Evolutionary conservation across 139 green algal species (phyloP), one percentile per base, ranked within the genome.

Genomic region (Micromonas pusilla): DNA sequence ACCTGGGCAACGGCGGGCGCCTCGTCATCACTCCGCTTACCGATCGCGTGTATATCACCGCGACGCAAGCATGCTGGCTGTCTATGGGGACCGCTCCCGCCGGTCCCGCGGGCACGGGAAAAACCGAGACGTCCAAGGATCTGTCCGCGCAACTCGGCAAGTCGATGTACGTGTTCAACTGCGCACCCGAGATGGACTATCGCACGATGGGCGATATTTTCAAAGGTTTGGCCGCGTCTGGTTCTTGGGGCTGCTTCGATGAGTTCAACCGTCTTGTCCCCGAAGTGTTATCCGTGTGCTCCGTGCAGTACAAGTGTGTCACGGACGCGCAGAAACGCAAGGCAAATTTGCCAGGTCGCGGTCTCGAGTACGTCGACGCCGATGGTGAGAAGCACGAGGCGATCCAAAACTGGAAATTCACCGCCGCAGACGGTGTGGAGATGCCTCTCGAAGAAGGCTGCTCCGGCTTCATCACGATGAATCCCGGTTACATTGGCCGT

Each of bases 81-180:
- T 91, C 82, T 77, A 77, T 94, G 54, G 90, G 90, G 30, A 93
- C 89, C 6, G 90, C 90, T 0, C 90, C 90, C 32, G 88, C 89
- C n/a, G 90, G 90, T 2, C 88, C 86, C 30, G 90, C 87, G 71
- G 84, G 82, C 72, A 92, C 89, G 13, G 90, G 90, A 74, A 94
- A 94, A 87, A 94, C 90, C 6, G 90, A 94, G 85, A 91, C 90
- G 26, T 92, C 90, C 30, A 94, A 94, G 82, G 89, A 94, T 73
- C 85, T 94, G 52, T 91, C 86, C 1, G 86, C 89, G 21, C 88
- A 92, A 85, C 89, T 94, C n/a, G 90, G 90, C 66, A 94, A 94
- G 87, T 89, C 84, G 23, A 83, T 94, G 9, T 94, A 94, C 80
- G 90, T 94, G 57, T 94, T 94, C 87, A 94, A 94, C 88, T 94